Base-by-base conservation (phyloP, 345 rosid species). In the Erysimum cheiranthoides region DNA sequence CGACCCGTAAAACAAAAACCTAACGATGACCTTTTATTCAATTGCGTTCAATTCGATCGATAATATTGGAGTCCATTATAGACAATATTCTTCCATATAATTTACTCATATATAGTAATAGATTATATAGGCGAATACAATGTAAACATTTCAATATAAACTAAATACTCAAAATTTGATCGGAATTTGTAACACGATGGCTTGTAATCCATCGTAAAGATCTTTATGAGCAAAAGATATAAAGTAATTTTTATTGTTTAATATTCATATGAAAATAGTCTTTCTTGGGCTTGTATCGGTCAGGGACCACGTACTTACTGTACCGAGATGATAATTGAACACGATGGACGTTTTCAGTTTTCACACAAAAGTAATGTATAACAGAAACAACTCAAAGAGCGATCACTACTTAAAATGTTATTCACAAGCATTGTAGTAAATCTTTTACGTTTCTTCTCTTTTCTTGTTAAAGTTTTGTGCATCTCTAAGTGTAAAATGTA, bases 371-470 rank as follows among this genome's bases (percentile, higher is more conserved):
- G 57, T 17, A 57, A 54, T 11, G 16, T 32, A 57, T 11, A 35
- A 45, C 2, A 35, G 7, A 36, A 45, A 25, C 31, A 34, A 34
- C 6, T 4, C 10, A n/a, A 2, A 59, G 3, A 61, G 6, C 17
- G 2, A 65, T 21, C 60, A 36, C 61, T 12, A 75, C 46, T 51
- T n/a, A 31, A 10, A 49, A 43, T 38, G 42, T 10, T 76, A 69
- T 61, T 52, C 32, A 76, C 75, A 76, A 61, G 64, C 63, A 50
- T 7, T 21, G 53, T 40, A 5, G 47, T 68, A 27, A 17, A 35
- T 38, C 5, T 59, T 38, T 10, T 31, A 28, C 35, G 38, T 36
- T 59, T 62, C 30, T 17, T 40, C 39, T 30, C 13, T 18, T 17
- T 18, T 5, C 3, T 2, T 17, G 25, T 2, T 3, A 13, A 56